Base-by-base conservation (phyloP, 139 green algal species). In the Chlorella sp. region DNA sequence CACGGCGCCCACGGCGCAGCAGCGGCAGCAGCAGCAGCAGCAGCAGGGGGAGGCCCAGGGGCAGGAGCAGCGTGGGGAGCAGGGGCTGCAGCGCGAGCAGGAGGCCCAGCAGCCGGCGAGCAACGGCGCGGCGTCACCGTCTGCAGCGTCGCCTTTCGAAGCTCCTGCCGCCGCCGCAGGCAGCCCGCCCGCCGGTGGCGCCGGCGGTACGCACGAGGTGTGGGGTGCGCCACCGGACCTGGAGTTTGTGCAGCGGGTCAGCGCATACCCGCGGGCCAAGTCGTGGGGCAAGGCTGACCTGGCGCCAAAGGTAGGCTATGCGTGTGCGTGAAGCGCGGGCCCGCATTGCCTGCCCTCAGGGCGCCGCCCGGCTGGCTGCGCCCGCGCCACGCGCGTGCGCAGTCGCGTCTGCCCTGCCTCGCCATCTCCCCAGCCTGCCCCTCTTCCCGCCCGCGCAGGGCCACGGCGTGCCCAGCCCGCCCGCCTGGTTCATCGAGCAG, bases 401-500 rank as follows among this genome's bases (percentile, higher is more conserved):
- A 64, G 31, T 2, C 2, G 56, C 11, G n/a, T 38, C 12, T 51
- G 12, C 45, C 14, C 45, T 51, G 45, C 12, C 45, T 51, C 14
- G 11, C 45, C 11, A 51, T 23, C 14, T 9, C 35, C 5, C 19
- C 19, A 12, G 11, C 12, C 61, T 17, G 14, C 41, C 63, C 25
- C 8, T 68, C 59, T 25, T 35, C 46, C n/a, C n/a, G 21, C 25
- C 76, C 27, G 29, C 33, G 77, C 77, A 80, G 74, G 65, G 73
- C 40, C 46, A 70, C 43, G 66, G 71, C 7, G 73, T 87, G 38
- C 67, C 60, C 9, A 55, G 43, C 43, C 92, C 91, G 12, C 92
- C 92, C 3, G 74, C 88, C 29, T 96, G 91, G 92, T 41, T 93
- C 1, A 90, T 87, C 38, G 64, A 83, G n/a, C 74, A 58, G 15